Evolutionary conservation across 164 flowering plant genomes (phyloP).

Genomic region (Paratinospora sagittata): DNA sequence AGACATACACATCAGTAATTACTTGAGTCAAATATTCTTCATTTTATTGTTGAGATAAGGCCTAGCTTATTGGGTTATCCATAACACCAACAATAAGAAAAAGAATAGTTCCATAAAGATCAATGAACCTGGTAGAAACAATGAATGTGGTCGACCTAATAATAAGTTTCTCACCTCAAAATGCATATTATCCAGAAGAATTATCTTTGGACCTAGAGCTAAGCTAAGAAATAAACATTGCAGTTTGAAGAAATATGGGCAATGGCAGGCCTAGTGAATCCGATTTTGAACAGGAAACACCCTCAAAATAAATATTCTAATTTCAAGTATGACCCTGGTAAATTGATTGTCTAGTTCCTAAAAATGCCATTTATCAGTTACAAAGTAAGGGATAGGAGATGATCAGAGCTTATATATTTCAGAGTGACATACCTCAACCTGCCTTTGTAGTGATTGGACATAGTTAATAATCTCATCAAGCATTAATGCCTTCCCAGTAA

Average conservation of each 20-base stretch:
- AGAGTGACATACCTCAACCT: constrained; percentile 73
- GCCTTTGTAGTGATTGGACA: constrained; percentile 94
- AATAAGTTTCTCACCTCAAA: neutral
- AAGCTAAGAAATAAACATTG: neutral
- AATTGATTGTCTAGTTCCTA: too few relatives aligned
- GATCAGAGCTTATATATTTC: neutral
- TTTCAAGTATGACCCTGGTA: too few relatives aligned
- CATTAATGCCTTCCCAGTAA: constrained; percentile 97
- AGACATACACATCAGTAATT: neutral
- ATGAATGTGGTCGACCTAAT: neutral
- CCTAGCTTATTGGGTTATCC: neutral
- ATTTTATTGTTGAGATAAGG: neutral
- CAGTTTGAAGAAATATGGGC: neutral
- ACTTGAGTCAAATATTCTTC: neutral
- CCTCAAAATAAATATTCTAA: neutral
- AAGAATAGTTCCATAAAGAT: neutral
- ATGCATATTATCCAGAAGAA: neutral
- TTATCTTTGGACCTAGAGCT: neutral
- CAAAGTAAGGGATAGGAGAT: neutral
- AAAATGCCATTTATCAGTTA: neutral
- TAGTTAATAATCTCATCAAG: constrained; percentile 98
- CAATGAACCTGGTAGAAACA: neutral
- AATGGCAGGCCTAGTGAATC: neutral
- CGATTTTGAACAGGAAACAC: neutral
- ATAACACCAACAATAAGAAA: neutral